Evolutionary conservation across 805 yeast genomes (phyloP).

Genomic region (Isabelozyma pseudorhagii): DNA sequence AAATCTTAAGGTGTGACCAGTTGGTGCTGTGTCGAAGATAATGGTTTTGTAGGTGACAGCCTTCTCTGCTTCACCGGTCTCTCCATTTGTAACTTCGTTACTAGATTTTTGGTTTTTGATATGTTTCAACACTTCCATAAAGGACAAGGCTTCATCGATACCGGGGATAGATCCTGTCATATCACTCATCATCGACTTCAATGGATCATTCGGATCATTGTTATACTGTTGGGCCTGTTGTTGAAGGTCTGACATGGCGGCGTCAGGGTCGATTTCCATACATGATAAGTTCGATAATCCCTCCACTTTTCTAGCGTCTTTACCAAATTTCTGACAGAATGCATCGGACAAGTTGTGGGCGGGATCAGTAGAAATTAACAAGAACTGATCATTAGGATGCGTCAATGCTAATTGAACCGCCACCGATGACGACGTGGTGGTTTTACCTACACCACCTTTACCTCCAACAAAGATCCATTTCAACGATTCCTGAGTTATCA

Average conservation of each 20-base stretch:
- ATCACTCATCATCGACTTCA: slow-evolving; percentile 77
- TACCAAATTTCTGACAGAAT: slow-evolving; percentile 96
- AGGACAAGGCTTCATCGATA: slow-evolving; percentile 95
- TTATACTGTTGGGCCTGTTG: slow-evolving; percentile 56
- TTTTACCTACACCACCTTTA: slow-evolving; percentile 99
- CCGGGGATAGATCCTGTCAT: slow-evolving; percentile 96
- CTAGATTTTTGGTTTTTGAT: slow-evolving; percentile 65
- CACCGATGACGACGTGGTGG: slow-evolving; percentile 93
- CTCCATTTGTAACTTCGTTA: slow-evolving; percentile 10
- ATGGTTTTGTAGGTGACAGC: slow-evolving; percentile 67
- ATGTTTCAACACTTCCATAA: slow-evolving; percentile 97
- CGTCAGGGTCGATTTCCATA: slow-evolving; percentile 98
- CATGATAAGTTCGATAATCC: slow-evolving; percentile 87
- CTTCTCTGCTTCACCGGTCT: slow-evolving; percentile 14
- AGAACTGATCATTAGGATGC: slow-evolving; percentile 76
- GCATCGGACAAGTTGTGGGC: slow-evolving; percentile 98
- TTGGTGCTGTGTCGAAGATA: slow-evolving; percentile 99
- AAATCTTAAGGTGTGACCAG: slow-evolving; percentile 96
- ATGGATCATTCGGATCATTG: slow-evolving; percentile 59
- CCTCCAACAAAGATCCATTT: slow-evolving; percentile 99
- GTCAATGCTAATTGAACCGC: slow-evolving; percentile 89
- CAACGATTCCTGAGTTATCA: slow-evolving; percentile 61
- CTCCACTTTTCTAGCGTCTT: slow-evolving; percentile 91
- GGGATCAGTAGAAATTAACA: slow-evolving; percentile 95
- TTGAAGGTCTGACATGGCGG: slow-evolving; percentile 83